Evolutionary conservation across 768 basidiomycete genomes (phyloP).

Genomic region (Phallus indusiatus): DNA sequence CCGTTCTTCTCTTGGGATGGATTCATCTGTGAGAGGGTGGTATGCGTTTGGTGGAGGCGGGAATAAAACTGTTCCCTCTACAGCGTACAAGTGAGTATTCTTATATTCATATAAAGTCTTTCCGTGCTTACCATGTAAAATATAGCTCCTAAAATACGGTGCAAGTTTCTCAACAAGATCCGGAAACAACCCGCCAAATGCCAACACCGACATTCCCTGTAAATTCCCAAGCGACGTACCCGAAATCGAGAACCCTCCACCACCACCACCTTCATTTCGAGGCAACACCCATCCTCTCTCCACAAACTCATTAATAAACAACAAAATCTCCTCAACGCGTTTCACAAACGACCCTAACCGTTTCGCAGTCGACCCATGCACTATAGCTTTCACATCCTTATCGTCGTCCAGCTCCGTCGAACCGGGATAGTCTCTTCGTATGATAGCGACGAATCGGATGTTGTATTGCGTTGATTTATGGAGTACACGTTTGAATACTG

Average conservation of each 20-base stretch:
- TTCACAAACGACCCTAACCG: slow-evolving; percentile 16
- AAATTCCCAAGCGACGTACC: slow-evolving; percentile 29
- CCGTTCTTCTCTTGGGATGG: background rate
- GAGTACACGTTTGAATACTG: slow-evolving; percentile 22
- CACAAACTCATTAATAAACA: slow-evolving; percentile 26
- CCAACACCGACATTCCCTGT: slow-evolving; percentile 9
- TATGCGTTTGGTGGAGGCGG: background rate
- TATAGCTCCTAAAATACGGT: background rate
- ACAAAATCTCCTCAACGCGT: slow-evolving; percentile 25
- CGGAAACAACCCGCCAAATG: background rate
- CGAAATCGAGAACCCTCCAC: slow-evolving; percentile 23
- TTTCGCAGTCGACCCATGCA: background rate
- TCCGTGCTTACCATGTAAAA: no score
- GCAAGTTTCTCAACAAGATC: background rate
- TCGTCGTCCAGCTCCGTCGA: slow-evolving; percentile 24
- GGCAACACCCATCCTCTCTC: slow-evolving; percentile 19
- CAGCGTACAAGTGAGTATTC: no score
- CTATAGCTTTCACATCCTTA: slow-evolving; percentile 18
- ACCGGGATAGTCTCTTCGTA: slow-evolving; percentile 27
- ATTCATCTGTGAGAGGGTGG: background rate
- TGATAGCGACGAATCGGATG: slow-evolving; percentile 27
- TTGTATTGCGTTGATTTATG: slow-evolving; percentile 11
- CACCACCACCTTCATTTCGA: slow-evolving; percentile 6
- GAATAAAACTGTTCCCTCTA: background rate
- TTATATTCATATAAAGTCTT: no score